These are phyloP conservation scores for Plasmodium gonderi DNA, from an alignment of 169 alveolate species.

Conservation along the genomic window DNA sequence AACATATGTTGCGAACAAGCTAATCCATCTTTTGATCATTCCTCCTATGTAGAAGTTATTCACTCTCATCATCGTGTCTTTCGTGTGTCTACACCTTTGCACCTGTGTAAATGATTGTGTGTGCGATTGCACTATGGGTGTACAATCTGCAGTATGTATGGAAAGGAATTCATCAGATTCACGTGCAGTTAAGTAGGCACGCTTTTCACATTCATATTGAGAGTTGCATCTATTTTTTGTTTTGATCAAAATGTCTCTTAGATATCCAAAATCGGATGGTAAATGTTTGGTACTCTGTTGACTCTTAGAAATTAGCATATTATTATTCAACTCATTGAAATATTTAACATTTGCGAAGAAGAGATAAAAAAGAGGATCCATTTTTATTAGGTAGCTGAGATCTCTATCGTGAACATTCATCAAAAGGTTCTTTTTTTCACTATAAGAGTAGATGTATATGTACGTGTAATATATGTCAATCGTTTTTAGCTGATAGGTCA, in stretches of 20 bases:
- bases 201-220: background rate
- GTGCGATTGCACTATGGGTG: too few relatives aligned
- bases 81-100: too few relatives aligned
- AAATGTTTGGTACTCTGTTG: background rate
- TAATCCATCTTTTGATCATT: background rate
- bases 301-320: background rate
- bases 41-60: too few relatives aligned
- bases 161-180: too few relatives aligned
- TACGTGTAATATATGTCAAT: constrained; percentile 68
- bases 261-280: background rate
- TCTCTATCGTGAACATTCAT: constrained; percentile 38
- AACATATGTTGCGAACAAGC: constrained; percentile 10
- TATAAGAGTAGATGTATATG: constrained; percentile 40
- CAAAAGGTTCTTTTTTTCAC: constrained; percentile 36
- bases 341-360: constrained; percentile 11
- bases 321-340: constrained; percentile 23
- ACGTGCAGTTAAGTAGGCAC: too few relatives aligned
- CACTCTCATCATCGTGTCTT: too few relatives aligned
- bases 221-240: background rate
- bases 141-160: too few relatives aligned
- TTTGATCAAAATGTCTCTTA: background rate
- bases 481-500: constrained; percentile 30
- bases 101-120: too few relatives aligned
- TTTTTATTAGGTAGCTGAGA: constrained; percentile 6
- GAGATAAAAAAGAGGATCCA: constrained; percentile 68